phyloP scores from a whole-genome alignment of 352 stramenopile genomes.

The Thraustotheca clavata region DNA sequence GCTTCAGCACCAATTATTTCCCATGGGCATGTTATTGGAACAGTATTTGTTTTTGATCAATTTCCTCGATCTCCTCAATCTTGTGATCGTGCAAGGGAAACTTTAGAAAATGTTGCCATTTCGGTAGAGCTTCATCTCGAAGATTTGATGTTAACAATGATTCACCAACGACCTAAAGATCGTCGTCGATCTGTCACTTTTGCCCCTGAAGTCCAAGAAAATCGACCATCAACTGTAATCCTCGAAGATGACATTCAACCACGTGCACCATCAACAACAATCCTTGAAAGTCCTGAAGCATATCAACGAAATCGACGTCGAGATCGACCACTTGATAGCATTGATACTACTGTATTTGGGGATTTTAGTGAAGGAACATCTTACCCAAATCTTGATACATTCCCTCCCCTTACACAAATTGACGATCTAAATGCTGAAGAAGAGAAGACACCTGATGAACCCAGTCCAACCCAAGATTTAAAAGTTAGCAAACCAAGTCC shows the following conservation, averaged over 20 bases:
- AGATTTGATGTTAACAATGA: neutral
- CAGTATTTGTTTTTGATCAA: slow-evolving; percentile 83
- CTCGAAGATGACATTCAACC: neutral
- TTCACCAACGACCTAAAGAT: neutral
- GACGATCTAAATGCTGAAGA: too few species aligned
- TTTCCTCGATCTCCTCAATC: slow-evolving; percentile 36
- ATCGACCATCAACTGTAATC: neutral
- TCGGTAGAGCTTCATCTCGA: slow-evolving; percentile 14
- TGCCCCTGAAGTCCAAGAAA: neutral
- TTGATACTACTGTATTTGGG: neutral
- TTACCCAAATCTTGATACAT: neutral
- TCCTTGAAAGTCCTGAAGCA: neutral
- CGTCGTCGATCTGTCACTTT: neutral
- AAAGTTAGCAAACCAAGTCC: too few species aligned
- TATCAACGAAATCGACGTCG: neutral
- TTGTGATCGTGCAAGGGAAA: neutral
- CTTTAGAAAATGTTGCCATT: slow-evolving; percentile 12
- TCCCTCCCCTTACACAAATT: too few species aligned
- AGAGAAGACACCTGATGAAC: too few species aligned
- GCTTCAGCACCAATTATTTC: slow-evolving; percentile 22
- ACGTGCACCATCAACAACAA: neutral
- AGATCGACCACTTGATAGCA: neutral
- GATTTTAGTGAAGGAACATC: neutral
- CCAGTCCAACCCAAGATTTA: too few species aligned
- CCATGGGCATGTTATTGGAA: slow-evolving; percentile 69